A percentile compares a stretch with the other conserved stretches of the same genome.
phyloP scores from a whole-genome alignment of 768 basidiomycete species.

The Roridomyces roridus region DNA sequence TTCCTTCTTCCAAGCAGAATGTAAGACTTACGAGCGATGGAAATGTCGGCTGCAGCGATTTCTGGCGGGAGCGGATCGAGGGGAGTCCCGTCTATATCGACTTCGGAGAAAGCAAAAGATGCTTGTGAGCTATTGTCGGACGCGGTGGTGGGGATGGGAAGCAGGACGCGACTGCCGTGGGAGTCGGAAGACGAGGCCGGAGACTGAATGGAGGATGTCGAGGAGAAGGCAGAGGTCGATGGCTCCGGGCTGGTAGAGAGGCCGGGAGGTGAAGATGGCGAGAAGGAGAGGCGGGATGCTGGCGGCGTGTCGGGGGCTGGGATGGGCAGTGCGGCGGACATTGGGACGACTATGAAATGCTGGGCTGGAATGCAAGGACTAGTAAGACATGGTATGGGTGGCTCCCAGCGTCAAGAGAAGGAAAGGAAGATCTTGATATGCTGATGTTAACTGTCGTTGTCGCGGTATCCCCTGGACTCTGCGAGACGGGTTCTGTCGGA shows the following conservation, averaged over 20 bases:
- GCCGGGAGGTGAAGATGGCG: conserved; percentile 17
- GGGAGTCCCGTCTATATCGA: conserved; percentile 39
- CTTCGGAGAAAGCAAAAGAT: conserved; percentile 52
- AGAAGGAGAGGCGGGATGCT: conserved; percentile 6
- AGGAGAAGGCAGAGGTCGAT: conserved; percentile 12
- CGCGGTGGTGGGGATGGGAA: conserved; percentile 50
- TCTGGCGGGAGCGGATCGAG: conserved; percentile 54
- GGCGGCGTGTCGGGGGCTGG: conserved; percentile 12
- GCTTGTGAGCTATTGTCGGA: conserved; percentile 46
- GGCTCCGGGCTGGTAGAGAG: conserved; percentile 10
- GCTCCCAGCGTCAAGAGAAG: conserved; percentile 8
- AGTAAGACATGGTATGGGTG: conserved; percentile 16
- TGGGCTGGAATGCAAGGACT: background rate
- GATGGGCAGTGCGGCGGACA: conserved; percentile 4
- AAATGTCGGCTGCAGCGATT: conserved; percentile 60
- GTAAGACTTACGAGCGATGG: conserved; percentile 58
- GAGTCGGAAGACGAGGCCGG: conserved; percentile 21
- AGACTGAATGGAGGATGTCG: conserved; percentile 17
- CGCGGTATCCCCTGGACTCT: no score
- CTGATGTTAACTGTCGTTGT: background rate
- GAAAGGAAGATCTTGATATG: conserved; percentile 24
- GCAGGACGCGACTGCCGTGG: conserved; percentile 36
- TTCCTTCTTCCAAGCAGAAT: conserved; percentile 7
- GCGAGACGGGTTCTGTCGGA: no score
- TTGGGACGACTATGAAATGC: background rate